phyloP scores from a whole-genome alignment of 768 basidiomycete genomes.

The Myochromella boudieri region DNA sequence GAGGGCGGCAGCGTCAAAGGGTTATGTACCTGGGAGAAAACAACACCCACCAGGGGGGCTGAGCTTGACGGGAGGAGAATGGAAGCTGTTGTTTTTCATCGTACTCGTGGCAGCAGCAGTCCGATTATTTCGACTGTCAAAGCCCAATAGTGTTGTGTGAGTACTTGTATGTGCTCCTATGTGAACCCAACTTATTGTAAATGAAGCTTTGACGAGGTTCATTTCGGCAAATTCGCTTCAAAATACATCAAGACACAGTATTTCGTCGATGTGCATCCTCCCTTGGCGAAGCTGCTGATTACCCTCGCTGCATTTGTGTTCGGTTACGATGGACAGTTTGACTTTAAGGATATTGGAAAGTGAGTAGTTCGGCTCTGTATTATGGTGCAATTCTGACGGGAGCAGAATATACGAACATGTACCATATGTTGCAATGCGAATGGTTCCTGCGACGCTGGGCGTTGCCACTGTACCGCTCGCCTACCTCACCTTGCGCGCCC shows the following conservation, averaged over 20 bases:
- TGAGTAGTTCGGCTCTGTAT: slow-evolving; percentile 34
- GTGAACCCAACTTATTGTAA: background rate
- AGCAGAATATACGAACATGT: slow-evolving; percentile 78
- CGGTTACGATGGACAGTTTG: slow-evolving; percentile 91
- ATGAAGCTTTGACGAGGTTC: slow-evolving; percentile 92
- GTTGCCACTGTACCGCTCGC: slow-evolving; percentile 86
- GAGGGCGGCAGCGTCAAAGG: slow-evolving; percentile 67
- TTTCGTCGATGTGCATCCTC: slow-evolving; percentile 96
- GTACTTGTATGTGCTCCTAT: slow-evolving; percentile 29
- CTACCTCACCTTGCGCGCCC: slow-evolving; percentile 90
- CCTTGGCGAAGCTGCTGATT: slow-evolving; percentile 92
- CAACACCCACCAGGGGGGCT: slow-evolving; percentile 57
- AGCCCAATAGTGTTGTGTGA: slow-evolving; percentile 91
- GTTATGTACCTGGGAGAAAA: slow-evolving; percentile 52
- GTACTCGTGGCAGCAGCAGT: slow-evolving; percentile 74
- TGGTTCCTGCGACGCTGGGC: slow-evolving; percentile 90
- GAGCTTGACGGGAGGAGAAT: slow-evolving; percentile 68
- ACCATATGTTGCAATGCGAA: slow-evolving; percentile 96
- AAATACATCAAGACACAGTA: slow-evolving; percentile 93
- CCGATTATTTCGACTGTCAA: slow-evolving; percentile 82
- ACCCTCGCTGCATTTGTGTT: slow-evolving; percentile 86
- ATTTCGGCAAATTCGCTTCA: slow-evolving; percentile 95
- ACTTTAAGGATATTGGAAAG: slow-evolving; percentile 98
- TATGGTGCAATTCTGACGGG: background rate
- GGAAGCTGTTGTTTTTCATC: slow-evolving; percentile 68